Conservation (phyloP, 805 yeast genomes). For the Saturnispora galanensis region DNA sequence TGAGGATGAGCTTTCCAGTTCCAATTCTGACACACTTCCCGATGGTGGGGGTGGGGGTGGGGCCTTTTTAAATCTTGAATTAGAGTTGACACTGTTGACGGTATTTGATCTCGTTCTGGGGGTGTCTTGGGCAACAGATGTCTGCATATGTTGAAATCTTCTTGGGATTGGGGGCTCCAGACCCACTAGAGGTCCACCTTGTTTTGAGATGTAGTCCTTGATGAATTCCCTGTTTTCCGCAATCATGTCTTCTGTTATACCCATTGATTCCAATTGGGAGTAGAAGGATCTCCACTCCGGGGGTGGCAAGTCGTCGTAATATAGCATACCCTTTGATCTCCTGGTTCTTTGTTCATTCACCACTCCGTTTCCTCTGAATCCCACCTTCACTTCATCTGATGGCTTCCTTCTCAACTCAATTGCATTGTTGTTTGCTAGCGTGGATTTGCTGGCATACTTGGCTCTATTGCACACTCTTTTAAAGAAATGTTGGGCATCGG, state of each 20-base stretch:
- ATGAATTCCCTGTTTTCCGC: slow-evolving; percentile 78
- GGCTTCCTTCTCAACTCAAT: slow-evolving; percentile 59
- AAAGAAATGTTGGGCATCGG: slow-evolving; percentile 77
- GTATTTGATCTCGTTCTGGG: slow-evolving; percentile 12
- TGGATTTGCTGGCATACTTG: slow-evolving; percentile 80
- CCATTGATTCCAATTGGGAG: slow-evolving; percentile 61
- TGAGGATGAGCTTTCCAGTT: neutral
- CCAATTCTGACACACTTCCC: no score
- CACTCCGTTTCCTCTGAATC: slow-evolving; percentile 54
- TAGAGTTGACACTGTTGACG: slow-evolving; percentile 8
- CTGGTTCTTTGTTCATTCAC: slow-evolving; percentile 45
- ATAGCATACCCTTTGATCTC: slow-evolving; percentile 48
- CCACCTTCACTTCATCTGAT: slow-evolving; percentile 31
- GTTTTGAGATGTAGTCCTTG: slow-evolving; percentile 62
- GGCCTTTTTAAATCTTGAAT: slow-evolving; percentile 18
- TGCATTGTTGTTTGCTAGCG: slow-evolving; percentile 80
- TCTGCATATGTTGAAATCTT: slow-evolving; percentile 31
- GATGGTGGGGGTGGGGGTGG: slow-evolving; percentile 30
- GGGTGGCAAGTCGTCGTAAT: slow-evolving; percentile 74
- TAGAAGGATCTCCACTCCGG: slow-evolving; percentile 76
- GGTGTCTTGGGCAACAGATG: neutral
- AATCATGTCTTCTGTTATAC: slow-evolving; percentile 81
- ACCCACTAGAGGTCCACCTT: slow-evolving; percentile 75
- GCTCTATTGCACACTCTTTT: slow-evolving; percentile 67
- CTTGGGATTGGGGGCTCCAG: slow-evolving; percentile 79